These are phyloP conservation scores for Blastobotrys attinorum DNA, from an alignment of 805 yeast genomes.

Conservation along the genomic window DNA sequence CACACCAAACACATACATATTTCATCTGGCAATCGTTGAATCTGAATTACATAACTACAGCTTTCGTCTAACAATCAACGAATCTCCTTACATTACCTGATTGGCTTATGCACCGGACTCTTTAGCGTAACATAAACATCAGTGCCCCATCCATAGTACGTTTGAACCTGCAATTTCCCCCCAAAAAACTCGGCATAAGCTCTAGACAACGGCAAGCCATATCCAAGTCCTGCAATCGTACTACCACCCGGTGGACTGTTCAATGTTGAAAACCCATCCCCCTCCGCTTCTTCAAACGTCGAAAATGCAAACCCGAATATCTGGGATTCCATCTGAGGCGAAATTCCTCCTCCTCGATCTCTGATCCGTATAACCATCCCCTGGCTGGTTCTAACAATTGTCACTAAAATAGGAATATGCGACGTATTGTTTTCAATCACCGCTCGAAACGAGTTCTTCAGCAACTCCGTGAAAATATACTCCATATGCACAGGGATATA, in stretches of 20 bases:
- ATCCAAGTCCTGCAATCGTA: slow-evolving; percentile 89
- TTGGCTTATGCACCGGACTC: slow-evolving; percentile 7
- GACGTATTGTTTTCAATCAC: slow-evolving; percentile 58
- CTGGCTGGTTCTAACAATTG: slow-evolving; percentile 38
- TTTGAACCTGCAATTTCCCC: slow-evolving; percentile 60
- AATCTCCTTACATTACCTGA: neutral
- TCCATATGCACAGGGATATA: slow-evolving; percentile 85
- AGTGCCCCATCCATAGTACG: slow-evolving; percentile 71
- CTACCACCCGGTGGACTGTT: slow-evolving; percentile 68
- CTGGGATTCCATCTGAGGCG: slow-evolving; percentile 52
- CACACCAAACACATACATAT: too few species aligned
- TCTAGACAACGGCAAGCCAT: slow-evolving; percentile 79
- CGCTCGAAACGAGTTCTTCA: slow-evolving; percentile 84
- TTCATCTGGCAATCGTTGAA: too few species aligned
- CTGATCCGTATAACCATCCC: slow-evolving; percentile 69
- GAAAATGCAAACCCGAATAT: slow-evolving; percentile 84
- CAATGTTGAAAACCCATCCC: slow-evolving; percentile 45
- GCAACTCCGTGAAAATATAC: slow-evolving; percentile 75
- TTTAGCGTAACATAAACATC: slow-evolving; percentile 50
- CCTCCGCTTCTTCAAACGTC: slow-evolving; percentile 57
- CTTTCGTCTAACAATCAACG: too few species aligned
- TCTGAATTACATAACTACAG: too few species aligned
- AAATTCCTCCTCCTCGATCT: slow-evolving; percentile 87
- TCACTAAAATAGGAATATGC: slow-evolving; percentile 38
- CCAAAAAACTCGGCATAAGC: slow-evolving; percentile 69